These are phyloP conservation scores for Hamamelis virginiana DNA, from an alignment of 164 flowering plant genomes.

Conservation along the genomic window DNA sequence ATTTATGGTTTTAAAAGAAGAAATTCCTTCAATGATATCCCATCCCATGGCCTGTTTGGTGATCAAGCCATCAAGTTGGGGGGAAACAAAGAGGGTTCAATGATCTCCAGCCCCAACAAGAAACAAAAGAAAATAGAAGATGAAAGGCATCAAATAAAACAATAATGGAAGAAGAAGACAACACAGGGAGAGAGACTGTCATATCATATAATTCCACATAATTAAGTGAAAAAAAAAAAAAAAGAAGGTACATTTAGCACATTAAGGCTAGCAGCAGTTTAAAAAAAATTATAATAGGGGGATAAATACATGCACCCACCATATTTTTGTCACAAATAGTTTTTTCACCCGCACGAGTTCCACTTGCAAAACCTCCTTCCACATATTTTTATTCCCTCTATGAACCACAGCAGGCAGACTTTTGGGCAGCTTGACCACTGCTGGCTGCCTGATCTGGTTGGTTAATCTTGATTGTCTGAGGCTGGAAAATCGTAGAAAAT, in stretches of 20 bases:
- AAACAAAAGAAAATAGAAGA: no score
- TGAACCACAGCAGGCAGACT: constrained; percentile 47
- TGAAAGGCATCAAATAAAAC: no score
- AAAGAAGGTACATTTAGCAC: constrained; percentile 11
- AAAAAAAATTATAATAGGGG: constrained; percentile 9
- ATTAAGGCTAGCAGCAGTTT: constrained; percentile 9
- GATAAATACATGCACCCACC: not conserved
- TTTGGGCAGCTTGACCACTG: constrained; percentile 34
- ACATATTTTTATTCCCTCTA: constrained; percentile 6
- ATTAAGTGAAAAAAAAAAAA: not conserved
- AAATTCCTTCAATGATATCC: no score
- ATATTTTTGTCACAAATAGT: not conserved
- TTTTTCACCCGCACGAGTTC: not conserved
- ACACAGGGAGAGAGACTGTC: no score
- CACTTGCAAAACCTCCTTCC: not conserved
- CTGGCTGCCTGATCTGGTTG: constrained; percentile 28
- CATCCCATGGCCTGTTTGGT: no score
- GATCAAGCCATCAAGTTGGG: no score
- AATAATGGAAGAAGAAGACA: no score
- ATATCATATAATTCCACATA: not conserved
- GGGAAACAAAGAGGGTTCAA: no score
- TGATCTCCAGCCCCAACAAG: no score
- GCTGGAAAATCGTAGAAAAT: constrained; percentile 18
- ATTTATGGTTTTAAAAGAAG: no score
- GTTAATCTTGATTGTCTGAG: constrained; percentile 38